phyloP scores from a whole-genome alignment of 306 rosid species.

The Acacia crassicarpa region DNA sequence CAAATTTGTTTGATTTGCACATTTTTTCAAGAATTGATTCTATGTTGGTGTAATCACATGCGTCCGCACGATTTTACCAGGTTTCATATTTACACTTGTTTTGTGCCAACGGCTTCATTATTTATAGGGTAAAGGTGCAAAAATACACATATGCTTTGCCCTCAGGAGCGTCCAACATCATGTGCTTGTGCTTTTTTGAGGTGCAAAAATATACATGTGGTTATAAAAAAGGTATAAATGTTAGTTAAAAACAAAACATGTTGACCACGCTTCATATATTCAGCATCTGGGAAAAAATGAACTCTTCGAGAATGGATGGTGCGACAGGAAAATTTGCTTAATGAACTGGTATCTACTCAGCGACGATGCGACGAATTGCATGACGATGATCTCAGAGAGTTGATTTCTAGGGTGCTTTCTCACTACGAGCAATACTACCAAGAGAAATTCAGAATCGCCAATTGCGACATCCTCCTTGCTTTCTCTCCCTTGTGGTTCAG shows the following conservation, averaged over 20 bases:
- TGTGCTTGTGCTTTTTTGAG: no score
- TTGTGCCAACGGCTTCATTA: no score
- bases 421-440: conserved; percentile 78
- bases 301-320: conserved; percentile 55
- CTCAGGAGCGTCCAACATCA: no score
- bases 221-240: no score
- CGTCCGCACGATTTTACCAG: not conserved
- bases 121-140: no score
- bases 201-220: no score
- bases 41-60: not conserved
- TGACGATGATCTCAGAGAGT: conserved; percentile 37
- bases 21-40: conserved; percentile 11
- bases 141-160: no score
- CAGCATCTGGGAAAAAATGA: no score
- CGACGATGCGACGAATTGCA: conserved; percentile 5
- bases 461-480: conserved; percentile 47
- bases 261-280: no score
- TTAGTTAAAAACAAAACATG: no score
- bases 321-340: conserved; percentile 56
- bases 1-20: conserved; percentile 32
- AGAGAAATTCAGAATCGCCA: conserved; percentile 58
- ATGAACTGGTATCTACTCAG: conserved; percentile 51
- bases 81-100: not conserved
- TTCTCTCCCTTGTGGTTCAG: conserved; percentile 74
- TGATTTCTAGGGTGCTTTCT: conserved; percentile 43